Percentiles rank a stretch among this genome's conserved stretches.
Evolutionary conservation across 2,329 filamentous ascomycete species (phyloP).

Genomic region (Fonsecaea monophora): DNA sequence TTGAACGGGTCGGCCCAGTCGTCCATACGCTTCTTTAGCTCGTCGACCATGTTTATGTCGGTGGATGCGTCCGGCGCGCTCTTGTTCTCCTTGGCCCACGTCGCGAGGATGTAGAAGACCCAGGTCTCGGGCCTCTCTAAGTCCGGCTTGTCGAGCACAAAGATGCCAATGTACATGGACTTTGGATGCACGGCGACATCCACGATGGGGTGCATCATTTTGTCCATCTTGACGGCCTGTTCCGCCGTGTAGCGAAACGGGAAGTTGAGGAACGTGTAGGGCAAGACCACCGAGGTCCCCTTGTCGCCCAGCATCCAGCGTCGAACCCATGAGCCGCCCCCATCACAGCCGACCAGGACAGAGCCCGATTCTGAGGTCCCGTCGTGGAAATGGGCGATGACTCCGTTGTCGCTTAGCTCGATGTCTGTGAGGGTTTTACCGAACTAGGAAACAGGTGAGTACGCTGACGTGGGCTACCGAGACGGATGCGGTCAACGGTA

Average conservation of each 20-base stretch:
- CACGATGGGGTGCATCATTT: conserved; percentile 39
- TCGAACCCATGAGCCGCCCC: conserved; percentile 35
- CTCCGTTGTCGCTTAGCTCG: conserved; percentile 27
- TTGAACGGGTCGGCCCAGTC: conserved; percentile 35
- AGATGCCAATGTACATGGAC: conserved; percentile 36
- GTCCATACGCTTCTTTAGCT: conserved; percentile 36
- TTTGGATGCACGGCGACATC: conserved; percentile 38
- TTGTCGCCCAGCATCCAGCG: conserved; percentile 32
- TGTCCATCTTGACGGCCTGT: conserved; percentile 37
- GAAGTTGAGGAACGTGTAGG: conserved; percentile 36
- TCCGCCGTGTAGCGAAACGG: conserved; percentile 32
- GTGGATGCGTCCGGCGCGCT: neutral
- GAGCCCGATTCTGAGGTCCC: conserved; percentile 36
- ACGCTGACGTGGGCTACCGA: neutral
- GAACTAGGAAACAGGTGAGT: conserved; percentile 16
- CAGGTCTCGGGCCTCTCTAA: conserved; percentile 36
- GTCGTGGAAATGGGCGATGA: conserved; percentile 36
- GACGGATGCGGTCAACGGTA: neutral
- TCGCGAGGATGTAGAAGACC: conserved; percentile 37
- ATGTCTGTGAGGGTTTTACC: conserved; percentile 33
- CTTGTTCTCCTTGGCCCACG: conserved; percentile 29
- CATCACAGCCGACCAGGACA: conserved; percentile 39
- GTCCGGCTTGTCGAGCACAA: conserved; percentile 37
- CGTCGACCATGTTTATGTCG: conserved; percentile 35
- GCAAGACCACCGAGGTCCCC: conserved; percentile 25